Base-by-base conservation (phyloP, 1,284 basidiomycete genomes). In the Pterulicium gracile region DNA sequence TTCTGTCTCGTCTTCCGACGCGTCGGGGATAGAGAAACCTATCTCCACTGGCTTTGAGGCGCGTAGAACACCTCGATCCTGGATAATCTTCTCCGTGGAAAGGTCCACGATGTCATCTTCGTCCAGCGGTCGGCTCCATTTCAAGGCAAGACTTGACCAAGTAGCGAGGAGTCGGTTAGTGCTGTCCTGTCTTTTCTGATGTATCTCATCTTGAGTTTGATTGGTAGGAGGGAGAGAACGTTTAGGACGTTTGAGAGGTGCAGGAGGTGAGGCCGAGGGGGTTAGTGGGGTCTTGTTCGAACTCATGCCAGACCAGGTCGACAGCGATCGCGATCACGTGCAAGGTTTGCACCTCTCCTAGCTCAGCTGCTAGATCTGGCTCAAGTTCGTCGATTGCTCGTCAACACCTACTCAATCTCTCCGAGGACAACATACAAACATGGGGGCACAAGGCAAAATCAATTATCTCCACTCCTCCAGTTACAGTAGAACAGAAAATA, bases 91-190 rank as follows among this genome's bases (percentile, higher is more conserved):
- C 17, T 68, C 70, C 4, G 75, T 75, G 43, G 66, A 62, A 2
- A 88, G 61, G 56, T 88, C 79, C 24, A 88, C 68, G 43, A 87
- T 79, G 56, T 88, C 85, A 59, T 88, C 84, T 54, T 87, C 77
- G 51, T 85, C 81, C 21, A 86, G 62, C 34, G 69, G 67, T 44
- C 74, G 70, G 27, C 72, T 70, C 57, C 86, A 83, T 36, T 79
- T 73, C 40, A 79, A 75, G 2, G 72, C 81, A 10, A 88, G 70
- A 35, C 73, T 67, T 15, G 73, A 67, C 84, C 85, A 87, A 15
- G 74, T 63, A 52, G 75, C 70, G 23, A 77, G 61, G 27, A 88
- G 65, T 3, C 78, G 75, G 10, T 10, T 32, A n/a, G 27, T 32
- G 27, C 27, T 32, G 10, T 7, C 27, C 27, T n/a, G 27, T 32